Percentiles rank a stretch among this genome's conserved stretches.
phyloP scores from a whole-genome alignment of 176 grass and related monocot species.

The Poa pratensis region DNA sequence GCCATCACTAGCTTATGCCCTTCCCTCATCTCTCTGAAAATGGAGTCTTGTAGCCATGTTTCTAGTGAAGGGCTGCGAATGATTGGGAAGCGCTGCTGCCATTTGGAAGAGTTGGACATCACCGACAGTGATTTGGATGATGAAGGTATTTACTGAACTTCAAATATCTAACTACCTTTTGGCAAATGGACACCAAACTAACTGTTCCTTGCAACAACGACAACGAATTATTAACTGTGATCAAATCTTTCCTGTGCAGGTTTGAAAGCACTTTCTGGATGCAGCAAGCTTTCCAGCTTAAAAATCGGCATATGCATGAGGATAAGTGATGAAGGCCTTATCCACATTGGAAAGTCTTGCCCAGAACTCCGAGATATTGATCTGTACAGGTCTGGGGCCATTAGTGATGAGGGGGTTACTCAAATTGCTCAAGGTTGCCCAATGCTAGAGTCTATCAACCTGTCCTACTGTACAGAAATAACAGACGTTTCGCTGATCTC shows the following conservation, averaged over 20 bases:
- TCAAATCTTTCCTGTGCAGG: conserved; percentile 48
- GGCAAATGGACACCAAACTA: neutral
- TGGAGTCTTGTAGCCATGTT: conserved; percentile 80
- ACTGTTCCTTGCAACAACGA: neutral
- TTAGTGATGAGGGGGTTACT: conserved; percentile 70
- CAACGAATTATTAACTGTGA: neutral
- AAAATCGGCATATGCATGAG: conserved; percentile 88
- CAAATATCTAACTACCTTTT: neutral
- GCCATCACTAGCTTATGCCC: conserved; percentile 73
- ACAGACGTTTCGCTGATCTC: conserved; percentile 63
- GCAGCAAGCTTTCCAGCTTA: conserved; percentile 66
- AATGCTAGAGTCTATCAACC: conserved; percentile 65
- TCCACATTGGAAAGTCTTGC: conserved; percentile 61
- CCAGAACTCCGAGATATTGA: conserved; percentile 75
- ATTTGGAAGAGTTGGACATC: conserved; percentile 77
- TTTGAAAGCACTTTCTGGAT: conserved; percentile 64
- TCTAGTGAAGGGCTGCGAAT: conserved; percentile 63
- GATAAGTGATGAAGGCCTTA: conserved; percentile 76
- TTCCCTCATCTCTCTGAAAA: conserved; percentile 76
- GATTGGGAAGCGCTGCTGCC: conserved; percentile 61
- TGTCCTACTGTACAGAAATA: conserved; percentile 82
- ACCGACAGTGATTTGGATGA: conserved; percentile 89
- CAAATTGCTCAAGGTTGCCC: conserved; percentile 66
- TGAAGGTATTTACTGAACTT: conserved; percentile 60
- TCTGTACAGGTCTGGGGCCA: conserved; percentile 74